Base-by-base conservation (phyloP, 2,329 filamentous ascomycete genomes). In the Lecanicillium sp. region DNA sequence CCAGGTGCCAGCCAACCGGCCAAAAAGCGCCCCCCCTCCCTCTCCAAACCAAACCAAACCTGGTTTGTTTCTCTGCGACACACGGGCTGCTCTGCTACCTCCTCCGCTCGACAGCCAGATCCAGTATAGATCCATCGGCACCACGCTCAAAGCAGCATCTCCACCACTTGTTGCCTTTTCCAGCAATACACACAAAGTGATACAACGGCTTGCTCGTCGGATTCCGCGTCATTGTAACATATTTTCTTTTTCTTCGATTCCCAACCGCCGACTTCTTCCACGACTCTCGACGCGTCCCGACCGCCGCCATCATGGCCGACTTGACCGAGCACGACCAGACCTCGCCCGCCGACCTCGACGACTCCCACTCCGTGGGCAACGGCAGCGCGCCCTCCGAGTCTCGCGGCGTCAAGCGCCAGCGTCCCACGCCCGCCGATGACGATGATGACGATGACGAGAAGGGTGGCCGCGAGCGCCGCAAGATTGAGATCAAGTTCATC, bases 401-500 rank as follows among this genome's bases (percentile, higher is more conserved):
- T 69, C 88, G 90, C 66, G 90, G 89, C 67, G 80, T 90, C 71
- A 97, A 97, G 79, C 90, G 91, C 61, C 81, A 79, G 68, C 88
- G 93, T 65, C 83, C 87, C 55, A 84, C 86, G 59, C 79, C 83
- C 45, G 83, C 84, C 62, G 91, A 97, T 66, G 93, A 97, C 65
- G 93, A 97, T 58, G 91, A 97, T 56, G 93, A 97, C 56, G 90
- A 97, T 60, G 90, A 95, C 60, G 91, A 96, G 70, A 97, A 97
- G 82, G 89, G 89, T 55, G 90, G 90, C 64, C 90, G 93, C 70
- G 93, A 97, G 80, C 86, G 93, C 66, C 84, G 93, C 74, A 98
- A 98, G 86, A 98, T 98, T 63, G 93, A 98, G 73, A 98, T 98
- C 75, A 98, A 98, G 80, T 98, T 98, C 75, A 98, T 98, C 70